Base-by-base conservation (phyloP, 1,139 yeast species). In the Ogataea hybrid region DNA sequence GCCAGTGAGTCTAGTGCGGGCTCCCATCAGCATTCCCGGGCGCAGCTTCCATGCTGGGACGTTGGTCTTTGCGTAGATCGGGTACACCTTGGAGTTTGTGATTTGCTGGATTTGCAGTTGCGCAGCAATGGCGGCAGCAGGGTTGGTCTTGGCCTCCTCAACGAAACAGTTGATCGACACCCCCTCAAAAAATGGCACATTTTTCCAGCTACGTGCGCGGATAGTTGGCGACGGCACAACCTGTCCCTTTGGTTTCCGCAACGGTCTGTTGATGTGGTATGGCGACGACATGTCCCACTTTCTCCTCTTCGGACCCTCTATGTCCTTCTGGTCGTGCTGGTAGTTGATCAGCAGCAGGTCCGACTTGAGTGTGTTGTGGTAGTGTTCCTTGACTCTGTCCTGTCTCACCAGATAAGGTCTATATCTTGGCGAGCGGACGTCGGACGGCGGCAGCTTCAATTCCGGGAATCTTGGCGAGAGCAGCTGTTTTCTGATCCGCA, bases 21-120 rank as follows among this genome's bases (percentile, higher is more conserved):
- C 96, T 41, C 98, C 99, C 79, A 95, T 86, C 37, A 85, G 83
- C 70, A 81, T 84, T 34, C 97, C 96, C 38, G 81, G 81, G 64
- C 97, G 80, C 43, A 89, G 75, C 55, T 82, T 82, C 96, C 97
- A 90, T 32, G 80, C 77, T 41, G 92, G 84, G 36, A 88, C 87
- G 64, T 89, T 89, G 11, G 86, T 74, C 58, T 79, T 85, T 35
- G 95, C 84, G 61, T 71, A 84, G 25, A 88, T 71, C 29, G 83
- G 75, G 51, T 75, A 71, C 32, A 97, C 90, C 63, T 88, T 87
- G 52, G 76, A 81, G 51, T 96, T 96, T 25, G 98, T 90, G 58
- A 94, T 85, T 63, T 92, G 97, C 53, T 95, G 95, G 43, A 94
- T 64, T 64, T 87, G 95, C 49, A 88, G 72, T 49, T 81, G 72